Conservation (phyloP, 371 early-diverging fungal genomes). For the Dipsacomyces acuminosporus region DNA sequence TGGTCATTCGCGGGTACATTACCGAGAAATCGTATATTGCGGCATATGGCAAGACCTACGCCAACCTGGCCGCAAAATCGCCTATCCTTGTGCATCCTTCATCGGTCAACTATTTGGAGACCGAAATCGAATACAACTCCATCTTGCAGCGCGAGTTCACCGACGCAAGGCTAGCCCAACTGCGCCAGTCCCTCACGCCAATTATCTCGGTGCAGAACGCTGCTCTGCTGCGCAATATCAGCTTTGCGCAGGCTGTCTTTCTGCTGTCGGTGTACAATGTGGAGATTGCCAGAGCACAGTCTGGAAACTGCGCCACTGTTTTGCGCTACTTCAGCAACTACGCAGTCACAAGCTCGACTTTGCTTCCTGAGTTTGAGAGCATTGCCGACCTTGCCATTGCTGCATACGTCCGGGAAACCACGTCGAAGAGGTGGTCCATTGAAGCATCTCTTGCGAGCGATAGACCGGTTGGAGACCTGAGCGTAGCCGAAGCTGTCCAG, state of each 20-base stretch:
- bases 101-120: slow-evolving; percentile 74
- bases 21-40: slow-evolving; percentile 73
- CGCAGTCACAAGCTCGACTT: slow-evolving; percentile 65
- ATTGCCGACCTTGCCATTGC: slow-evolving; percentile 62
- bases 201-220: slow-evolving; percentile 52
- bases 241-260: slow-evolving; percentile 74
- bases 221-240: slow-evolving; percentile 58
- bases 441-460: slow-evolving; percentile 15
- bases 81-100: slow-evolving; percentile 75
- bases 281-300: slow-evolving; percentile 71
- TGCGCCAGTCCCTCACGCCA: slow-evolving; percentile 45
- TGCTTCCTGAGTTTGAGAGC: slow-evolving; percentile 66
- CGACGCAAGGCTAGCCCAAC: slow-evolving; percentile 54
- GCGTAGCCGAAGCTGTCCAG: slow-evolving; percentile 6
- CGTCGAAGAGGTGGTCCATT: slow-evolving; percentile 28
- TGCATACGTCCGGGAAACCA: slow-evolving; percentile 38
- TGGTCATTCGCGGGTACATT: slow-evolving; percentile 71
- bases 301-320: slow-evolving; percentile 66
- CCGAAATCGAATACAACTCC: slow-evolving; percentile 85
- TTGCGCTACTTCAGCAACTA: slow-evolving; percentile 81
- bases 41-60: slow-evolving; percentile 65
- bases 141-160: slow-evolving; percentile 64
- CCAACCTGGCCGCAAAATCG: slow-evolving; percentile 74
- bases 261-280: slow-evolving; percentile 79
- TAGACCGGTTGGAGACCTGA: slow-evolving; percentile 3